Base-by-base conservation (phyloP, 495 filamentous ascomycete genomes). In the Bryoglossum gracile region DNA sequence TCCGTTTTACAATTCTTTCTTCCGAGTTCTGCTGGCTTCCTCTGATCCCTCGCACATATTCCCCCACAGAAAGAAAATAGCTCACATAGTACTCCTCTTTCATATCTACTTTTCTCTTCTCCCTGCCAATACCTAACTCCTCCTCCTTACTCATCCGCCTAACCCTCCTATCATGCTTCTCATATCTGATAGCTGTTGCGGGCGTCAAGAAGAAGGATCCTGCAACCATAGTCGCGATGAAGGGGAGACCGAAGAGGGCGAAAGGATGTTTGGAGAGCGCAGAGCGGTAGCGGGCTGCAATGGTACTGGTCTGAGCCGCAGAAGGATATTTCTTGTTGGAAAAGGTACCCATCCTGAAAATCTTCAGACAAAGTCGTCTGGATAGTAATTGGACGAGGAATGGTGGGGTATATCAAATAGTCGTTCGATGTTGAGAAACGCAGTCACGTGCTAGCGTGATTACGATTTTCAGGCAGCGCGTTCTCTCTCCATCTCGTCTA, bases 191-290 rank as follows among this genome's bases (percentile, higher is more conserved):
- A 4, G 92, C 94, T 4, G 92, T 87, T 2, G 89, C 92, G 1
- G 94, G 92, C 0, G 91, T 95, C 11, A 99, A 75, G 51, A 90
- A 84, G 67, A 99, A 99, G 6, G 87, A 94, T 0, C 87, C 92
- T 3, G 83, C 89, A n/a, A 99, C 82, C 57, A 99, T 95, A 28
- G 91, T 81, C 35, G 75, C 68, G 59, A 97, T 76, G 68, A 99
- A 99, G 11, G 92, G 92, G n/a, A 97, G 72, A 4, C 92, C 92
- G 65, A 99, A 99, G 43, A 96, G 76, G 30, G 91, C 69, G 66
- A 99, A 99, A 1, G 92, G 92, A 55, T 86, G 87, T 51, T 75
- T 80, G 16, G 71, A 61, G 32, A 95, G 74, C 43, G 68, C 59
- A 9, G 69, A 61, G 47, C 92, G 85, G 69, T 99, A 99, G 18